These are phyloP conservation scores for Silene latifolia DNA, from an alignment of 148 eudicot genomes.

Conservation along the genomic window DNA sequence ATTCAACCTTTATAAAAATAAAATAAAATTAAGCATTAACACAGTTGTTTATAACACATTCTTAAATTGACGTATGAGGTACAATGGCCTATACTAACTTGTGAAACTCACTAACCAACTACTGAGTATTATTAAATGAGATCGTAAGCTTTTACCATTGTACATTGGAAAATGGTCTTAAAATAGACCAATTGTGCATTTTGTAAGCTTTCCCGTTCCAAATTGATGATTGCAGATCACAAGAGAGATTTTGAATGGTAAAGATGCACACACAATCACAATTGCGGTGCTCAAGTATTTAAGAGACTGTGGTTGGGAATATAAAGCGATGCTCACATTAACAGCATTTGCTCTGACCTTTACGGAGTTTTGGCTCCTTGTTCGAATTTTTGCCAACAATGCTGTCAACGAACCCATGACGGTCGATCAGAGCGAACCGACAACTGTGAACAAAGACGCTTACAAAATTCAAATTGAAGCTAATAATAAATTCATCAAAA, in stretches of 20 bases:
- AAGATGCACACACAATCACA: constrained; percentile 37
- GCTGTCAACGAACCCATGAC: constrained; percentile 49
- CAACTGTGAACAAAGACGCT: constrained; percentile 33
- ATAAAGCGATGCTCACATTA: constrained; percentile 39
- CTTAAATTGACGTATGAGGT: too few relatives aligned
- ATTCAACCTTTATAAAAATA: not conserved
- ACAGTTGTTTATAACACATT: not conserved
- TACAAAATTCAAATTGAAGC: constrained; percentile 20
- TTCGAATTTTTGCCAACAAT: constrained; percentile 42
- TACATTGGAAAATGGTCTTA: too few relatives aligned
- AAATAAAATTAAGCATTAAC: too few relatives aligned
- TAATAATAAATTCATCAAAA: too few relatives aligned
- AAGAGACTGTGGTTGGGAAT: constrained; percentile 41
- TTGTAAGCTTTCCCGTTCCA: too few relatives aligned
- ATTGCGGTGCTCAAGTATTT: constrained; percentile 29
- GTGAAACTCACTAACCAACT: not conserved
- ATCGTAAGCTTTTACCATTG: too few relatives aligned
- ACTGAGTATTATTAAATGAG: too few relatives aligned
- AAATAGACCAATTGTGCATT: too few relatives aligned
- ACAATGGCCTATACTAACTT: not conserved
- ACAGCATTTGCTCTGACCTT: constrained; percentile 42
- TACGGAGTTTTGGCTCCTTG: constrained; percentile 55
- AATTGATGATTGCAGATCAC: constrained; percentile 32
- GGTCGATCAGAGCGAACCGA: constrained; percentile 30
- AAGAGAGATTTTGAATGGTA: constrained; percentile 32